Base-by-base conservation (phyloP, 441 rosid species). In the California macrophylla region DNA sequence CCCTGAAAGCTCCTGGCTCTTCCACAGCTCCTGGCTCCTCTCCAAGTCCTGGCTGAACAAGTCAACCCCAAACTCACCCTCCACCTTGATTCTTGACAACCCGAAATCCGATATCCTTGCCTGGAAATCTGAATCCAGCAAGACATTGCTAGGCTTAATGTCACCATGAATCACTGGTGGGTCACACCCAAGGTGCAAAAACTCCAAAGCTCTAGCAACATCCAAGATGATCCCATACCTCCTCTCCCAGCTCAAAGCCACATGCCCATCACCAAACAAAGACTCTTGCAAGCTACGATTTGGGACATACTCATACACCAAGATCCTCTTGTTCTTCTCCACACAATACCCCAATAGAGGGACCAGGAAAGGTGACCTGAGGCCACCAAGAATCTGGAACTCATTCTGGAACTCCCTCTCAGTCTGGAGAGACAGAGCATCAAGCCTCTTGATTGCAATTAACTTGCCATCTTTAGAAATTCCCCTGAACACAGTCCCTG, bases 111-210 rank as follows among this genome's bases (percentile, higher is more conserved):
- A 89, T 72, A 93, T 75, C 84, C 86, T 91, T 16, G 92, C 96
- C 50, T 77, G 85, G 52, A 81, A 85, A 61, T 91, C 92, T 72
- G 89, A 84, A 78, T 93, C 96, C 3, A 93, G 89, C 73, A 93
- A 82, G 26, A 91, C 95, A 78, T 93, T 93, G 67, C 98, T 91
- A 0, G 98, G 98, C 82, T 93, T 93, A 12, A 93, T 81, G 68
- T 93, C 98, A 18, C 98, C 97, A 68, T 93, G 98, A 78, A 93
- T 87, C 76, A 93, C 95, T 0, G 97, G 95, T n/a, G 96, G 98
- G 67, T 89, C 96, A 75, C 95, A 93, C 0, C 89, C 97, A 36
- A 84, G 78, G 74, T 93, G 98, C 82, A 93, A 71, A 72, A 82
- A 89, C 50, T 93, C 96, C 3, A 93, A 82, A 40, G 97, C 98